Conservation (phyloP, 202 grass and related monocot genomes). For the Hordeum pubiflorum region DNA sequence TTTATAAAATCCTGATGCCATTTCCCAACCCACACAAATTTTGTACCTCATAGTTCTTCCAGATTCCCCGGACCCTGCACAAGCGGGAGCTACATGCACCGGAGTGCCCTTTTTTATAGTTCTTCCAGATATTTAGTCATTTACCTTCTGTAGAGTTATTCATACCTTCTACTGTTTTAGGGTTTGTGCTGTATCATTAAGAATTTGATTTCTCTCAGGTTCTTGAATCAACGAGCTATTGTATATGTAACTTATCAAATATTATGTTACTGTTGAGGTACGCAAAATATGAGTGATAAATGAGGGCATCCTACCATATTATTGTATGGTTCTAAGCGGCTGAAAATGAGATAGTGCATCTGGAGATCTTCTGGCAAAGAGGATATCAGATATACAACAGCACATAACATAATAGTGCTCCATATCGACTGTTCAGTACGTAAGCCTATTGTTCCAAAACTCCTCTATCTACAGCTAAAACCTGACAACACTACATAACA, state of each 20-base stretch:
- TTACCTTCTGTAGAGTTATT: not conserved
- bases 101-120: not conserved
- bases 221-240: not conserved
- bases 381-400: constrained; percentile 36
- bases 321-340: not conserved
- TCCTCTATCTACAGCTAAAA: constrained; percentile 32
- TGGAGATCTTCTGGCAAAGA: not conserved
- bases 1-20: not conserved
- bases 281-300: not conserved
- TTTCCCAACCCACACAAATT: not conserved
- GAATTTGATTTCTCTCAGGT: not conserved
- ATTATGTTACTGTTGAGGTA: not conserved
- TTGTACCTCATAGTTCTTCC: not conserved
- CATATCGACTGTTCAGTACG: not conserved
- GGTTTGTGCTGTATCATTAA: not conserved
- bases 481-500: constrained; percentile 15
- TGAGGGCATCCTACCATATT: not conserved
- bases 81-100: too few relatives aligned
- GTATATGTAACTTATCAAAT: not conserved
- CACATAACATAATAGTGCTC: not conserved
- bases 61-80: not conserved
- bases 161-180: not conserved
- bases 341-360: not conserved
- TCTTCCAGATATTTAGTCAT: not conserved
- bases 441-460: constrained; percentile 16